Evolutionary conservation across 345 rosid genomes (phyloP).

Genomic region (Barbarea vulgaris): DNA sequence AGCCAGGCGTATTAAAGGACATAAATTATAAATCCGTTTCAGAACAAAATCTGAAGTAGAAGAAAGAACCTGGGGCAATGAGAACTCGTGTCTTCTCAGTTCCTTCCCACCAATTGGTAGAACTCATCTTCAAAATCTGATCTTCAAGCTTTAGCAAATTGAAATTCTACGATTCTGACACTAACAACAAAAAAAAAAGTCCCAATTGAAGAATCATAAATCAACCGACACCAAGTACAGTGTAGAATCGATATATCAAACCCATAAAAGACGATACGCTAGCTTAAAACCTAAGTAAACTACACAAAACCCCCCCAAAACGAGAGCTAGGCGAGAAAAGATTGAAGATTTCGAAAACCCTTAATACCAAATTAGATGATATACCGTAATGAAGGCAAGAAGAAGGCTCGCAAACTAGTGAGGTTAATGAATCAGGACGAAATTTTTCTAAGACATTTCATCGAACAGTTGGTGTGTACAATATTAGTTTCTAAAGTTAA

Average conservation of each 20-base stretch:
- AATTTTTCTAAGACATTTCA: slow-evolving; percentile 12
- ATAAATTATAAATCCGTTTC: neutral
- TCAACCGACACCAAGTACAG: neutral
- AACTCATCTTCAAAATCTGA: slow-evolving; percentile 32
- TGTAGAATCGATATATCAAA: neutral
- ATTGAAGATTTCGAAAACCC: slow-evolving; percentile 6
- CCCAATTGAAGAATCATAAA: neutral
- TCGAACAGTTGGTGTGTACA: slow-evolving; percentile 38
- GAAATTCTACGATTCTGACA: slow-evolving; percentile 1
- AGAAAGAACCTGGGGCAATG: slow-evolving; percentile 42
- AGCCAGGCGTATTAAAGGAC: neutral
- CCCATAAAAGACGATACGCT: neutral
- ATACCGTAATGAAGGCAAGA: neutral
- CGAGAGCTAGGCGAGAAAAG: slow-evolving; percentile 3
- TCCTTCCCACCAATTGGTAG: slow-evolving; percentile 45
- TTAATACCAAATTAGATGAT: neutral
- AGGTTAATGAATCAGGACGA: slow-evolving; percentile 8
- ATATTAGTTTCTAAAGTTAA: no score
- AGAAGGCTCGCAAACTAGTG: neutral
- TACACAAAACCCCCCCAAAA: neutral
- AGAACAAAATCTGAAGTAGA: neutral
- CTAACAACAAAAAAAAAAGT: neutral
- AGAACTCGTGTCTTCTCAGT: slow-evolving; percentile 47
- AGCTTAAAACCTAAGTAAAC: neutral
- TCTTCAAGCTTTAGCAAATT: slow-evolving; percentile 3